A percentile compares a stretch with the other conserved stretches of the same genome.
Conservation (phyloP, 306 rosid genomes). For the Acacia melanoxylon region DNA sequence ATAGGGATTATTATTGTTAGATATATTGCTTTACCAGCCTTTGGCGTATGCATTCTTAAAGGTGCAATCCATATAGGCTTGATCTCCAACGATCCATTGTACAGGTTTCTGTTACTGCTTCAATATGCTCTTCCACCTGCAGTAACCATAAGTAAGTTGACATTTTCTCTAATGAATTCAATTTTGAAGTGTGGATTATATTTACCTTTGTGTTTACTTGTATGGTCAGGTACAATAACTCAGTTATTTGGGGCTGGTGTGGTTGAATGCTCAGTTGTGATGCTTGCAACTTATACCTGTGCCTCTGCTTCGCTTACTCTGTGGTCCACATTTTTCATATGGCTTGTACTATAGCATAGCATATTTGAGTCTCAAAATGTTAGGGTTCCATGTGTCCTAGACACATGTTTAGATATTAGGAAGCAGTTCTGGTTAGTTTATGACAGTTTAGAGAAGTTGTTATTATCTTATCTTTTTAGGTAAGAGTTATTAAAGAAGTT, state of each 20-base stretch:
- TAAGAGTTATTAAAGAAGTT: no score
- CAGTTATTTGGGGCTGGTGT: conserved; percentile 40
- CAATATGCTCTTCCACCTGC: conserved; percentile 43
- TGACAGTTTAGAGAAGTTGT: no score
- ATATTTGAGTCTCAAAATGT: no score
- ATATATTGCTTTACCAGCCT: conserved; percentile 20
- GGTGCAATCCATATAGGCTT: conserved; percentile 37
- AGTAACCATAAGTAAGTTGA: conserved; percentile 35
- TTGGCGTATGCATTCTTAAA: conserved; percentile 38
- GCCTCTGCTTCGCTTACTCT: conserved; percentile 36
- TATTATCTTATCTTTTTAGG: no score
- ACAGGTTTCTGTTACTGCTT: conserved; percentile 34
- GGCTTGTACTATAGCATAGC: conserved; percentile 8
- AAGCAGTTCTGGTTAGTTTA: no score
- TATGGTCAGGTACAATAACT: conserved; percentile 40
- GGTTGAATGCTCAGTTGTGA: conserved; percentile 37
- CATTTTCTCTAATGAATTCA: no score
- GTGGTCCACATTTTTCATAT: conserved; percentile 35
- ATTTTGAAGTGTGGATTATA: no score
- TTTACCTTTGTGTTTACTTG: neutral
- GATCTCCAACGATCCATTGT: conserved; percentile 38
- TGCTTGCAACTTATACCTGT: conserved; percentile 40
- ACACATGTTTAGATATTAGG: no score
- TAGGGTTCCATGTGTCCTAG: no score
- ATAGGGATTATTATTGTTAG: conserved; percentile 36